Evolutionary conservation across 345 rosid species (phyloP).

Genomic region (Corchorus capsularis): DNA sequence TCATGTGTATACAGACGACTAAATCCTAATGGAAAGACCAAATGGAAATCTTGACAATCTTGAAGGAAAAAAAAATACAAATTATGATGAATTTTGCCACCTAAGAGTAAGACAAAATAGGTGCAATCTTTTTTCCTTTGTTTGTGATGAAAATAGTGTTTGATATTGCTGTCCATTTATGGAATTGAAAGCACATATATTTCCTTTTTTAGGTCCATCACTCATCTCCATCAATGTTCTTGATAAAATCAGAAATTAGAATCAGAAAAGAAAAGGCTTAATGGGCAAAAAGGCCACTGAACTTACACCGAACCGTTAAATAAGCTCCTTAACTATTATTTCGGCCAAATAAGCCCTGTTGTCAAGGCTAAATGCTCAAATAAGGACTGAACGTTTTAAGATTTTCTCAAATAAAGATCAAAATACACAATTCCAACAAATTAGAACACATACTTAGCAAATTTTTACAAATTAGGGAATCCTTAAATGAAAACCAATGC

Average conservation of each 20-base stretch:
- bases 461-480: no score
- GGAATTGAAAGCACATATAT: not conserved
- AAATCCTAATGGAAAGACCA: not conserved
- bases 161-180: constrained; percentile 1
- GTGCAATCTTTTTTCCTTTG: no score
- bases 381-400: no score
- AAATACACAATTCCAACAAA: no score
- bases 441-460: no score
- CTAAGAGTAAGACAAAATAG: not conserved
- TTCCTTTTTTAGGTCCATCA: not conserved
- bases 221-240: not conserved
- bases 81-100: not conserved
- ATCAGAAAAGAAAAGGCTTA: not conserved
- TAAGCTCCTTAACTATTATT: no score
- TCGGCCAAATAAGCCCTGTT: no score
- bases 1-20: not conserved
- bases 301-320: no score
- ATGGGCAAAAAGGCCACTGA: no score
- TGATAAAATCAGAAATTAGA: constrained; percentile 1
- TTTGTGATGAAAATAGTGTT: not conserved
- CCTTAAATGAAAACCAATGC: no score
- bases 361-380: no score
- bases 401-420: no score
- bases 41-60: not conserved
- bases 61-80: not conserved